Evolutionary conservation across 139 green algal species (phyloP), one percentile per base, ranked within the genome.

Genomic region (Chlamydomonas sphaeroides): DNA sequence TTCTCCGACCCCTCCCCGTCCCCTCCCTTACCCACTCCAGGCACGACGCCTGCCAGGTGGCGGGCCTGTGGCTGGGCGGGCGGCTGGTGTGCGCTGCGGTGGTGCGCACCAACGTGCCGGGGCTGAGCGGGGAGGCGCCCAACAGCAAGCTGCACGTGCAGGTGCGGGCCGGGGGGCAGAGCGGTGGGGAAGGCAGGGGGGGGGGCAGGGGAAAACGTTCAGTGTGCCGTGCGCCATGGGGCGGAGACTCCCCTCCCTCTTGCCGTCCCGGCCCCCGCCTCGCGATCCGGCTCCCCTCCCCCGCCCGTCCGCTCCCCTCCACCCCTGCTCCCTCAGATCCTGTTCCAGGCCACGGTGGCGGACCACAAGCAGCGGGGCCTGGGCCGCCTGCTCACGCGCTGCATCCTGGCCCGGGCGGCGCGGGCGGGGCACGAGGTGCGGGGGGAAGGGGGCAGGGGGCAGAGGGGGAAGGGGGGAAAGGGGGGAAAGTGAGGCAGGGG

Each of bases 301-400:
- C 53, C 53, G 10, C 21, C 6, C 20, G 20, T 53, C 11, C 14
- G 11, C 45, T 53, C 14, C 45, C 45, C 45, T 14, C 45, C 45
- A 53, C 45, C 45, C 45, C 5, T 18, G 7, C 14, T 48, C 65
- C 11, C n/a, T n/a, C 67, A 78, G 70, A 78, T 66, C 32, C 33
- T 78, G 23, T 78, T 53, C 49, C 70, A 53, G 70, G 70, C 70
- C 33, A 78, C 70, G 4, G 23, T 7, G 15, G 3, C 49, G 23
- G 33, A 51, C 8, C 35, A 66, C 49, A 32, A 51, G 70, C 49
- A 32, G 14, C 70, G 23, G 21, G 70, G 70, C 7, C 70, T 78
- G 70, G 70, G 49, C 35, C 33, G 49, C 21, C 70, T 78, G 70
- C 70, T 78, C 6, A 78, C 70, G 30, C 51, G 70, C 33, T 78